Evolutionary conservation across 306 rosid genomes (phyloP).

Genomic region (Fragaria nilgerrensis): DNA sequence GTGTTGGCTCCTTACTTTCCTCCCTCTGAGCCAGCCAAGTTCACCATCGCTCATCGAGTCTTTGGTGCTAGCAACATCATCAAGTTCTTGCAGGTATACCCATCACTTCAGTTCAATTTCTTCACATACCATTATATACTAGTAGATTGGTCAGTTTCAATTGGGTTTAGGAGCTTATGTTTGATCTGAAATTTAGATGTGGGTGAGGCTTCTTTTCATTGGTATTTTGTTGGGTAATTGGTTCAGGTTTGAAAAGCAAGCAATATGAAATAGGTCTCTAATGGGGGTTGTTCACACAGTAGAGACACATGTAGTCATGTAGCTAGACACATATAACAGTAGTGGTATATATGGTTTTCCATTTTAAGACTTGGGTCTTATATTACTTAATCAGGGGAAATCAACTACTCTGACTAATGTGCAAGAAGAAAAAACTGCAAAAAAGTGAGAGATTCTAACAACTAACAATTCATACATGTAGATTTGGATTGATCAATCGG

Average conservation of each 20-base stretch:
- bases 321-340: not conserved
- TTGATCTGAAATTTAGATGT: not conserved
- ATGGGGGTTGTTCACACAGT: slow-evolving; percentile 14
- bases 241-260: slow-evolving; percentile 22
- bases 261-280: not conserved
- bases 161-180: not conserved
- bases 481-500: not conserved
- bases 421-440: not conserved
- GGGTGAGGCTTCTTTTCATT: not conserved
- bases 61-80: slow-evolving; percentile 96
- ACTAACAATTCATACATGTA: not conserved
- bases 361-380: not conserved
- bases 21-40: slow-evolving; percentile 87
- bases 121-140: not conserved
- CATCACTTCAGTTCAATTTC: not conserved
- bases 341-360: not conserved
- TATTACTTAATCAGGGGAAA: not conserved
- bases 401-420: slow-evolving; percentile 1
- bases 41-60: slow-evolving; percentile 85
- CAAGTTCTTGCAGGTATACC: slow-evolving; percentile 81
- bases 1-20: slow-evolving; percentile 94
- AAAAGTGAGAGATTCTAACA: not conserved
- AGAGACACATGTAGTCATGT: not conserved
- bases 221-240: not conserved
- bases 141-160: not conserved